Conservation (phyloP, 768 basidiomycete species). For the Rhodosporidiobolus odoratus region DNA sequence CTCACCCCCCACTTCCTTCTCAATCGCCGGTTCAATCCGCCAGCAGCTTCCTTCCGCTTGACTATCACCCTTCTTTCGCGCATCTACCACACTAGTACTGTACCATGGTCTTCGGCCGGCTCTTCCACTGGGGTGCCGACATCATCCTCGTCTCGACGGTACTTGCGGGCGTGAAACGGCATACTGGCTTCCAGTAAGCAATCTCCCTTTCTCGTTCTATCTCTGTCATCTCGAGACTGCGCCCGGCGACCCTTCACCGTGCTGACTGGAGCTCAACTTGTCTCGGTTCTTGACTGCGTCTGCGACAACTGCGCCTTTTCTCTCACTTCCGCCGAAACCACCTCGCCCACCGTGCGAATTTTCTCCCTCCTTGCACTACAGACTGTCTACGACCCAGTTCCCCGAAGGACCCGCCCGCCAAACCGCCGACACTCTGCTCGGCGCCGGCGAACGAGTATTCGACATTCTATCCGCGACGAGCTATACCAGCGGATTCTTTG, state of each 20-base stretch:
- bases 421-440: conserved; percentile 73
- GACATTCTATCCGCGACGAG: conserved; percentile 75
- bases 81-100: too few species aligned
- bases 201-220: neutral
- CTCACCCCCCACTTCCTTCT: too few species aligned
- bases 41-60: too few species aligned
- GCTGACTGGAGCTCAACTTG: too few species aligned
- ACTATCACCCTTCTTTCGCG: too few species aligned
- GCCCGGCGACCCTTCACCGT: too few species aligned
- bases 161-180: conserved; percentile 80
- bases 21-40: too few species aligned
- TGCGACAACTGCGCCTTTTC: neutral
- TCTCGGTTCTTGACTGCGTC: too few species aligned
- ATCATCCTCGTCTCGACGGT: conserved; percentile 80
- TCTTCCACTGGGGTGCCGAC: conserved; percentile 78
- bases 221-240: too few species aligned
- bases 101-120: too few species aligned
- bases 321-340: neutral
- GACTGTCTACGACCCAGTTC: conserved; percentile 56
- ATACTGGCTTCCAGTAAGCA: conserved; percentile 60
- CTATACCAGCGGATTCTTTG: conserved; percentile 76
- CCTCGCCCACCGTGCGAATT: neutral
- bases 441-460: conserved; percentile 82
- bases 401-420: conserved; percentile 71
- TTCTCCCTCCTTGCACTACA: conserved; percentile 5